Conservation (phyloP, 2,329 filamentous ascomycete species). For the Trichoderma citrinoviride region DNA sequence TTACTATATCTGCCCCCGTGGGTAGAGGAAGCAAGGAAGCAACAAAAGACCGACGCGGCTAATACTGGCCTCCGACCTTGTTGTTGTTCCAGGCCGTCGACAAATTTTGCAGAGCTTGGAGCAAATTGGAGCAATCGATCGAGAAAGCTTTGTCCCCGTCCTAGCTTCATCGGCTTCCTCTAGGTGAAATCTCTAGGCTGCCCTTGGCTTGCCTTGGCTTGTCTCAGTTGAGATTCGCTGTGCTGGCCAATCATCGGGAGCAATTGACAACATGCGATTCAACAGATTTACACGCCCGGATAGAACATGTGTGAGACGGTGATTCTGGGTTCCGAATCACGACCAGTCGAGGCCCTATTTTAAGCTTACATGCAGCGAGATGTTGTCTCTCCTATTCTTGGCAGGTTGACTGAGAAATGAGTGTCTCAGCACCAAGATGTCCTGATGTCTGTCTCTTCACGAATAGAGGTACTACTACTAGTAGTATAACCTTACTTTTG, state of each 20-base stretch:
- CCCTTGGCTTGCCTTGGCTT: constrained; percentile 12
- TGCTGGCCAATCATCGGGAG: constrained; percentile 1
- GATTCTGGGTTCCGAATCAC: neutral
- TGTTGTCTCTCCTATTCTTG: neutral
- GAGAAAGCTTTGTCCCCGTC: neutral
- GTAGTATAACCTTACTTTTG: neutral
- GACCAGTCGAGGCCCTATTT: constrained; percentile 5
- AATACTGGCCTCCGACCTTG: neutral
- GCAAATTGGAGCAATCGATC: neutral
- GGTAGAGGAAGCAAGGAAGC: neutral
- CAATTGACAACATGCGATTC: constrained; percentile 2
- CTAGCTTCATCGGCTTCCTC: constrained; percentile 1
- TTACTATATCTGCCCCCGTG: constrained; percentile 6
- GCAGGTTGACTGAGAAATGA: neutral
- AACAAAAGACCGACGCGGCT: constrained; percentile 2
- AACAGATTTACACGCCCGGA: neutral
- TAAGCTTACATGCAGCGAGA: constrained; percentile 12
- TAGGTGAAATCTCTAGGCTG: neutral
- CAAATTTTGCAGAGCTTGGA: neutral
- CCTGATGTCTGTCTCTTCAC: neutral
- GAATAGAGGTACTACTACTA: too few species aligned
- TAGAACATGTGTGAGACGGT: neutral
- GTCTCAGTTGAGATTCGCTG: neutral
- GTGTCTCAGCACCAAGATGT: neutral
- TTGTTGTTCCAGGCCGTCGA: neutral